Evolutionary conservation across 176 grass and related monocot genomes (phyloP).

Genomic region (Tillandsia fasciculata): DNA sequence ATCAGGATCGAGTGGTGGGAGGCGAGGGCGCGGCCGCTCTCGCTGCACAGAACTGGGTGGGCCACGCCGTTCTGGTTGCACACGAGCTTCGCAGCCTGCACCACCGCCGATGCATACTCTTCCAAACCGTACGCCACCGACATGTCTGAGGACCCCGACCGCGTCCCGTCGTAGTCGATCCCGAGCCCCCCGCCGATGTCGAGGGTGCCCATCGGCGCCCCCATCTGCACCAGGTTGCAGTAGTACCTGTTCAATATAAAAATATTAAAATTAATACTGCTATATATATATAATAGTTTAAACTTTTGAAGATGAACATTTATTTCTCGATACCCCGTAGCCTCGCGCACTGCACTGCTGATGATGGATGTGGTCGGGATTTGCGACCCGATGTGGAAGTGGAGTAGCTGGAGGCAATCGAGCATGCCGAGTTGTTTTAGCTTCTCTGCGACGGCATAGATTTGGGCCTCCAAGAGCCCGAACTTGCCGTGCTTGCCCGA

Average conservation of each 20-base stretch:
- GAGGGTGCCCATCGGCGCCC: neutral
- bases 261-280: neutral
- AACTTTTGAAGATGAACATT: too few species aligned
- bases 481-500: neutral
- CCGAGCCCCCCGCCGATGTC: neutral
- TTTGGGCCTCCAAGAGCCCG: neutral
- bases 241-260: neutral
- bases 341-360: neutral
- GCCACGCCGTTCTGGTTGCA: neutral
- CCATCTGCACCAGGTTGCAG: neutral
- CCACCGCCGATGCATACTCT: neutral
- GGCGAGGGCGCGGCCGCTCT: neutral
- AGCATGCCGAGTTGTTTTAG: neutral
- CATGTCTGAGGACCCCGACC: neutral
- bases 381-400: neutral
- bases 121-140: neutral
- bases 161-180: neutral
- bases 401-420: neutral
- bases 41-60: neutral
- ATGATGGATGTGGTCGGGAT: neutral
- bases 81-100: neutral
- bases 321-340: too few species aligned
- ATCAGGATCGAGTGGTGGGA: neutral
- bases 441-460: neutral
- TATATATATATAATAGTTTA: too few species aligned